These are phyloP conservation scores for Paramecium primaurelia DNA, from an alignment of 73 alveolate genomes.

Conservation along the genomic window DNA sequence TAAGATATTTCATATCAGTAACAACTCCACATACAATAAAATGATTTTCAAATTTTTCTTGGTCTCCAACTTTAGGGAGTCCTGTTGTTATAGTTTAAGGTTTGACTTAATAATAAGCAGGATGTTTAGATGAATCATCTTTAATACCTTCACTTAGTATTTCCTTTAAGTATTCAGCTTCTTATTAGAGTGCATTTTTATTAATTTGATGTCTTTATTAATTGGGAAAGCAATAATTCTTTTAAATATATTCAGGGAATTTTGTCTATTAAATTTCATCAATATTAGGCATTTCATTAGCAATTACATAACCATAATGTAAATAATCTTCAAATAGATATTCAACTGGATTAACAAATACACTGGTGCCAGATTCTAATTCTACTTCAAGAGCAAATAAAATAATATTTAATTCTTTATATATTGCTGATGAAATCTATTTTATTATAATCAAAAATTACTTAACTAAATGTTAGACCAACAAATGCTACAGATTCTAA, in stretches of 20 bases:
- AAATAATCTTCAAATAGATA: conserved; percentile 84
- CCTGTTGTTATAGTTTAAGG: conserved; percentile 1
- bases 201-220: neutral
- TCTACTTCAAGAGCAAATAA: conserved; percentile 77
- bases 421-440: neutral
- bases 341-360: conserved; percentile 91
- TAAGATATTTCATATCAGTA: conserved; percentile 80
- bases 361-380: conserved; percentile 79
- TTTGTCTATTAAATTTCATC: conserved; percentile 65
- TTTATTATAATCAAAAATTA: conserved; percentile 12
- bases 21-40: conserved; percentile 94
- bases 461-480: conserved; percentile 72
- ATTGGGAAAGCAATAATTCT: conserved; percentile 51
- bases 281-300: conserved; percentile 84
- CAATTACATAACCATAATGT: conserved; percentile 90
- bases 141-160: neutral
- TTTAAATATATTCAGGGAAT: conserved; percentile 9
- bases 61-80: conserved; percentile 55
- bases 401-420: conserved; percentile 74
- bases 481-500: conserved; percentile 64
- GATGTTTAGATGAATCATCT: conserved; percentile 25
- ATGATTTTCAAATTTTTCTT: conserved; percentile 83
- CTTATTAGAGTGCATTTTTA: conserved; percentile 18
- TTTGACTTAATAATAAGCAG: conserved; percentile 50
- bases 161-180: conserved; percentile 33